Base-by-base conservation (phyloP, 306 rosid genomes). In the Rubus idaeus region DNA sequence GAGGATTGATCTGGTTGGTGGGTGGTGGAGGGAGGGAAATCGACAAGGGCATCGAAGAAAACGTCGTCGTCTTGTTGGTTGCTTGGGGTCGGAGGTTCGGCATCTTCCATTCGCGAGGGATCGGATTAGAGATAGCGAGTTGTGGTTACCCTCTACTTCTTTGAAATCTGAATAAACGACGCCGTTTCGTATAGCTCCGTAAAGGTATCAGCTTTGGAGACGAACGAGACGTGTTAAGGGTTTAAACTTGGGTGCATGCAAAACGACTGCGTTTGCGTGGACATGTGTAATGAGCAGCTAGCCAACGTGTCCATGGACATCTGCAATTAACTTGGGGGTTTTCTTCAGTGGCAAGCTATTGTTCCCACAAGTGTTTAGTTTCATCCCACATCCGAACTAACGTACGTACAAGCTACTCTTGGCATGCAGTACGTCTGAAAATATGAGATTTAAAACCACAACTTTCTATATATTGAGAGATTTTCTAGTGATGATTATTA, bases 1-100 rank as follows among this genome's bases (percentile, higher is more conserved):
- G 88, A 77, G 70, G 68, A 64, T 16, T 61, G 74, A 57, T 83
- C 89, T 2, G 88, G 68, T 39, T 80, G 61, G 55, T 77, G 78
- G 4, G 71, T 3, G 82, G 75, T 30, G 72, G 79, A 83, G 52
- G 23, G 68, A 45, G 85, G 85, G 68, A 86, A 81, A 4, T 71
- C 74, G 73, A 77, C 86, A 41, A 50, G 51, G 8, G 88, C 83
- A 53, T 93, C 92, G 81, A 60, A 8, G 84, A 84, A 86, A 53
- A 77, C 74, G 81, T 87, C 87, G 35, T 65, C 51, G 21, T 75
- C 39, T 75, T 85, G 72, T 16, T 88, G 83, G 18, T 69, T 35
- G 74, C 45, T 80, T 68, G 83, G 12, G 44, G 4, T 53, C 35
- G 77, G 82, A 37, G 84, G 73, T 71, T 84, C 30, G 37, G 69